Base-by-base conservation (phyloP, 1,284 basidiomycete genomes). In the Coniophora puteana region DNA sequence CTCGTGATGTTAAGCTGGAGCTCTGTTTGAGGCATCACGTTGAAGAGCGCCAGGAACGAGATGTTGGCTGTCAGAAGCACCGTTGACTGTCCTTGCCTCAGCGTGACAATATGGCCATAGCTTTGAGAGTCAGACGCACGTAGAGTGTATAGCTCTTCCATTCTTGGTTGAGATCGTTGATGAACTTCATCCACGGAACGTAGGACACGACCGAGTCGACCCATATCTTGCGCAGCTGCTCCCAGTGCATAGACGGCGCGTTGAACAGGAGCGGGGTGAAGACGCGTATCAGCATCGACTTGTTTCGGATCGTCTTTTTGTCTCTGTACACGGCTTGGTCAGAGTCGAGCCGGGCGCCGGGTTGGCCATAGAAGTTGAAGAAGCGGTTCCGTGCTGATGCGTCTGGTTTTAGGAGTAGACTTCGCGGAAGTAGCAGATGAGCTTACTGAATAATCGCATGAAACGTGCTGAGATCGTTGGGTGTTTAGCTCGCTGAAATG, bases 1-100 rank as follows among this genome's bases (percentile, higher is more conserved):
- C n/a, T n/a, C n/a, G n/a, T n/a, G n/a, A n/a, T n/a, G n/a, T n/a
- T n/a, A n/a, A n/a, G n/a, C n/a, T n/a, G n/a, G n/a, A n/a, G n/a
- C n/a, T n/a, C n/a, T n/a, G n/a, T n/a, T n/a, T n/a, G n/a, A 1
- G 56, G 12, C 5, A 18, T 42, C 20, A 69, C 63, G 40, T 62
- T 70, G 22, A 66, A 69, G n/a, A 74, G 70, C 1, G 69, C 65
- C n/a, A 76, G 53, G 44, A 72, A 68, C 1, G 61, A 62, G 4
- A 73, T 63, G 45, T 72, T 72, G 5, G 62, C 64, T 46, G 63
- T 69, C 3, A 74, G 51, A 45, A 74, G 44, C 3, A 73, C 66
- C 3, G 69, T 70, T 1, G 63, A 57, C 71, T 74, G 35, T 8
- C 21, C n/a, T n/a, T n/a, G n/a, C n/a, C n/a, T n/a, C n/a, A n/a